Evolutionary conservation across 2,329 filamentous ascomycete genomes (phyloP).

Genomic region (Coniochaeta sp.): DNA sequence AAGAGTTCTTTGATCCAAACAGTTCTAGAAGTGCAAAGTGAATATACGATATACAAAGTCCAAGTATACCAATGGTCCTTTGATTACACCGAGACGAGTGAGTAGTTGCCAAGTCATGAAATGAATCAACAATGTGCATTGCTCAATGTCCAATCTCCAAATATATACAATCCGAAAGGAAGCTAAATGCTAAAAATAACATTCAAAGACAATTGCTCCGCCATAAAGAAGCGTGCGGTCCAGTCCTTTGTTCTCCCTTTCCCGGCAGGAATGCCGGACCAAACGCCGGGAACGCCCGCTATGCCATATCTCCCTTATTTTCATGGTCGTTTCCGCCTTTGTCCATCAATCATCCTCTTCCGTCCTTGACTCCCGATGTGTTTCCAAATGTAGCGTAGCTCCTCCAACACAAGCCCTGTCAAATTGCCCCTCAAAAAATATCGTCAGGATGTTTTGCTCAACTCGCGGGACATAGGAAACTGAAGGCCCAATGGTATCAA

Average conservation of each 20-base stretch:
- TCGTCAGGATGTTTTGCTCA: neutral
- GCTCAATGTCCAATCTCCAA: neutral
- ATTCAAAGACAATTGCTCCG: neutral
- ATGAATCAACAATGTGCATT: neutral
- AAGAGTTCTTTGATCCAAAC: too few species aligned
- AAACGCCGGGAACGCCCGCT: neutral
- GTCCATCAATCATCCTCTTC: neutral
- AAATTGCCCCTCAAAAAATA: neutral
- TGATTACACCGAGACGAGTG: too few species aligned
- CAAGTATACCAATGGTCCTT: too few species aligned
- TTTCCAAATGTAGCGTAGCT: neutral
- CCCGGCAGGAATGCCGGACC: neutral
- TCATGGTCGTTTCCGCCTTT: neutral
- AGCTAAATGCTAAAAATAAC: neutral
- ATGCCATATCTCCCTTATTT: neutral
- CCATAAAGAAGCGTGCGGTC: neutral
- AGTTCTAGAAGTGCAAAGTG: too few species aligned
- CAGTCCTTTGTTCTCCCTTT: neutral
- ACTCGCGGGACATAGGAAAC: neutral
- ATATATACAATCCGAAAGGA: neutral
- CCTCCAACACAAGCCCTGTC: neutral
- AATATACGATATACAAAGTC: too few species aligned
- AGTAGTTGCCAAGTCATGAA: too few species aligned
- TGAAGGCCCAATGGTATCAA: neutral
- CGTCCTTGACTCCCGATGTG: neutral